Evolutionary conservation across 768 basidiomycete species (phyloP).

Genomic region (Agrocybe pediades): DNA sequence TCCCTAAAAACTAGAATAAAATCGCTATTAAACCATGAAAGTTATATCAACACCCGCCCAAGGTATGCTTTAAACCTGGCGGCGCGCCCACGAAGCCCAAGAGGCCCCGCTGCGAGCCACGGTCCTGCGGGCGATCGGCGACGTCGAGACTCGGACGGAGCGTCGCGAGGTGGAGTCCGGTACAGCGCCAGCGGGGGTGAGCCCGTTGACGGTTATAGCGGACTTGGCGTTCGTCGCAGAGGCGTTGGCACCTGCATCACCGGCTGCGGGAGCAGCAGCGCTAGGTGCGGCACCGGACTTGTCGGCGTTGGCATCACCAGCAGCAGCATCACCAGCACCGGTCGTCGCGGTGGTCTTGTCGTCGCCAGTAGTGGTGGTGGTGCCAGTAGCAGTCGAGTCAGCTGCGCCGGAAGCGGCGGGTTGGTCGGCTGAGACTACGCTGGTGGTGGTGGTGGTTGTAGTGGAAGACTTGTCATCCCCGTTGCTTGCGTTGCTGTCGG

Average conservation of each 20-base stretch:
- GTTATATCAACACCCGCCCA: conserved; percentile 9
- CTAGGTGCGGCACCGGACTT: no score
- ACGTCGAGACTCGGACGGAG: conserved; percentile 5
- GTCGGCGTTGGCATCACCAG: background rate
- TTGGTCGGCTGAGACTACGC: background rate
- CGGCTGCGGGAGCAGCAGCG: no score
- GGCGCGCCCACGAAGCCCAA: conserved; percentile 17
- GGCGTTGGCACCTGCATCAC: no score
- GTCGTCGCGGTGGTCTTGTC: background rate
- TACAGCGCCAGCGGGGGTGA: background rate
- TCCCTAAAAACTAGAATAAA: conserved; percentile 21
- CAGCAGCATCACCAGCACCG: background rate
- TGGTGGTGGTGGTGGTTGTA: background rate
- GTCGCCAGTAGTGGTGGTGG: background rate
- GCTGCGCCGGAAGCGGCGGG: background rate
- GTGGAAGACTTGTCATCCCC: background rate
- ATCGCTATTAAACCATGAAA: conserved; percentile 2
- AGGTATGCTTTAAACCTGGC: conserved; percentile 15
- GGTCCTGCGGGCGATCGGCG: conserved; percentile 10
- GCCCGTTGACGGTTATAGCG: background rate
- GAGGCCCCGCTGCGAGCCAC: conserved; percentile 22
- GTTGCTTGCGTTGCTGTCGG: background rate
- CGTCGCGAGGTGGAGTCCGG: conserved; percentile 5
- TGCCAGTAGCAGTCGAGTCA: background rate
- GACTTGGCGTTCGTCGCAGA: no score